Percentiles rank a stretch among this genome's conserved stretches.
Evolutionary conservation across 2,329 filamentous ascomycete genomes (phyloP).

Genomic region (Eutypella sp.): DNA sequence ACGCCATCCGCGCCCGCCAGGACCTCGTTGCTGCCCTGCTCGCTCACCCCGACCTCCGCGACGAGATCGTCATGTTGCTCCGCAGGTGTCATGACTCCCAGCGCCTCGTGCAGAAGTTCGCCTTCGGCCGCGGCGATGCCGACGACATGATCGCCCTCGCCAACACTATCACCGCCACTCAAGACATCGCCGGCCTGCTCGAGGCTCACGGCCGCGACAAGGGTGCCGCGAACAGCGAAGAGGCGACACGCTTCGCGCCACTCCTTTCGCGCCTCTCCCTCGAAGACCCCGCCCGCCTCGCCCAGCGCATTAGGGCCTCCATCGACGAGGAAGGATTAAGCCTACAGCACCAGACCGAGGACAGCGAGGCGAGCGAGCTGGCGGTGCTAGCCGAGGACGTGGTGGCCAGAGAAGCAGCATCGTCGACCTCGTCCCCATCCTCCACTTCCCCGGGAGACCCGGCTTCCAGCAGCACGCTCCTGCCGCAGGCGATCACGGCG

Average conservation of each 20-base stretch:
- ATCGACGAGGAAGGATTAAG: slow-evolving; percentile 93
- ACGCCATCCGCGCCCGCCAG: slow-evolving; percentile 71
- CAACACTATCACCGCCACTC: slow-evolving; percentile 71
- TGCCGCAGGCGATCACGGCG: slow-evolving; percentile 46
- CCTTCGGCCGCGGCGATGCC: slow-evolving; percentile 82
- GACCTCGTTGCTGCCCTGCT: slow-evolving; percentile 78
- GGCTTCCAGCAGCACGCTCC: slow-evolving; percentile 52
- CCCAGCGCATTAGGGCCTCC: slow-evolving; percentile 64
- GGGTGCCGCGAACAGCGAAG: slow-evolving; percentile 39
- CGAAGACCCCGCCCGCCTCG: slow-evolving; percentile 61
- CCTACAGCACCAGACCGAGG: slow-evolving; percentile 71
- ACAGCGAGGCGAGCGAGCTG: slow-evolving; percentile 65
- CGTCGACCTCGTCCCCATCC: no score
- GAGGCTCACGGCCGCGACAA: slow-evolving; percentile 22
- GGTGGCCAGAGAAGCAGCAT: slow-evolving; percentile 50
- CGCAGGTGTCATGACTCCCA: slow-evolving; percentile 78
- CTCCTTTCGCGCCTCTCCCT: slow-evolving; percentile 55
- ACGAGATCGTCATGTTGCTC: slow-evolving; percentile 64
- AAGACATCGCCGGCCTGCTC: slow-evolving; percentile 52
- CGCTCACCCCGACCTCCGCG: slow-evolving; percentile 59
- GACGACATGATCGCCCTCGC: slow-evolving; percentile 85
- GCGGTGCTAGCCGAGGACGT: slow-evolving; percentile 70
- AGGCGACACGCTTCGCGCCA: slow-evolving; percentile 16
- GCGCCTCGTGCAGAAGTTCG: slow-evolving; percentile 89
- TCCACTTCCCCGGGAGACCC: no score